These are phyloP conservation scores for Porodaedalea pini DNA, from an alignment of 1,284 basidiomycete genomes.

Conservation along the genomic window DNA sequence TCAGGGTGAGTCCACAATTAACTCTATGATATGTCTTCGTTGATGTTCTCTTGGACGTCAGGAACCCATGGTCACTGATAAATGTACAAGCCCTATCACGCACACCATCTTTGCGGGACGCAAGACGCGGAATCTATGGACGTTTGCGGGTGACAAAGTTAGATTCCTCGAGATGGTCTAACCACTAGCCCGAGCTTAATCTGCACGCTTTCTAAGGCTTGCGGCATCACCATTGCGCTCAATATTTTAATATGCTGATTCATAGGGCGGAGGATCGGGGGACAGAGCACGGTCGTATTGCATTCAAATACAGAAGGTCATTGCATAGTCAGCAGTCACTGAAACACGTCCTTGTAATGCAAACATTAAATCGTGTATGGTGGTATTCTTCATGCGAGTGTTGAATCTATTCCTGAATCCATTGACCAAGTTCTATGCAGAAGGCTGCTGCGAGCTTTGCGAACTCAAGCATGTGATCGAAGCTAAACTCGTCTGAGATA, in stretches of 20 bases:
- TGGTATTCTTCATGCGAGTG: background rate
- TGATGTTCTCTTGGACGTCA: no score
- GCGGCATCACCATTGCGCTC: no score
- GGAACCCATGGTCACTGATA: no score
- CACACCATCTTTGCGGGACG: background rate
- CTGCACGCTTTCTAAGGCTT: no score
- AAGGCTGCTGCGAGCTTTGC: conserved; percentile 87
- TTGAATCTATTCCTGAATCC: conserved; percentile 35
- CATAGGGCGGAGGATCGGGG: no score
- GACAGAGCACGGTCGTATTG: no score
- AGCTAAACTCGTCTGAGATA: conserved; percentile 83
- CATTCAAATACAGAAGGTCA: background rate
- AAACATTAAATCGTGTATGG: background rate
- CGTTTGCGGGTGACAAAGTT: background rate
- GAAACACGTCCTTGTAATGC: no score
- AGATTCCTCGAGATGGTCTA: background rate
- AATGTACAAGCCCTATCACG: no score
- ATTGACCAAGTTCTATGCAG: conserved; percentile 73
- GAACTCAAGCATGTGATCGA: conserved; percentile 80
- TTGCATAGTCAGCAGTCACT: background rate
- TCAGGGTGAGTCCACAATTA: no score
- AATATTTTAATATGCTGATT: no score
- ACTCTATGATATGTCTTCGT: no score
- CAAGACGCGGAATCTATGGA: background rate
- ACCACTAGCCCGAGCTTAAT: background rate